Conservation (phyloP, 768 basidiomycete genomes). For the Mycena leptocephala region DNA sequence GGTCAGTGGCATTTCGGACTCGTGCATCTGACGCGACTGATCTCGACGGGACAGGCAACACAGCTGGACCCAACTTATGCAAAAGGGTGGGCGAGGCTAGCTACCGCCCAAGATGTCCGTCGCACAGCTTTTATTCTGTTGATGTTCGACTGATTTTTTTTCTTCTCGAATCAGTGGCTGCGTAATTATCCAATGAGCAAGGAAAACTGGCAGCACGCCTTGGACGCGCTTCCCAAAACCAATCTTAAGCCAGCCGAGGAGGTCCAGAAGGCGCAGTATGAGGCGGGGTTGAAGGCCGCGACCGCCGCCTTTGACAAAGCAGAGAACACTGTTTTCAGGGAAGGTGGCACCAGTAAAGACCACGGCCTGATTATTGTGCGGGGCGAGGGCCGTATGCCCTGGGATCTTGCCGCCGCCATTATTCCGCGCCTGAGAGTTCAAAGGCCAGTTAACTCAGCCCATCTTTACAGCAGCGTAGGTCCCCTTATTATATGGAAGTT, state of each 20-base stretch:
- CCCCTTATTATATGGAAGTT: neutral
- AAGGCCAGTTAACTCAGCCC: slow-evolving; percentile 9
- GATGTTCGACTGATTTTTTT: neutral
- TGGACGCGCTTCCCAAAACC: slow-evolving; percentile 28
- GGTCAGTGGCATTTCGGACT: slow-evolving; percentile 18
- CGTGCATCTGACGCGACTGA: neutral
- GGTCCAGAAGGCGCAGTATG: slow-evolving; percentile 33
- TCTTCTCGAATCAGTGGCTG: slow-evolving; percentile 16
- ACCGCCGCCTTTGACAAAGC: neutral
- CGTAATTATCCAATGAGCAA: neutral
- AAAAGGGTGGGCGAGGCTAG: slow-evolving; percentile 37
- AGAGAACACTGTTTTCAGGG: neutral
- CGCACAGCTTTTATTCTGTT: too few relatives aligned
- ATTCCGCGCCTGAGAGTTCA: slow-evolving; percentile 18
- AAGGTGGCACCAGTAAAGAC: neutral
- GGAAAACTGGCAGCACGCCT: slow-evolving; percentile 33
- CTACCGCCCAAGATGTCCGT: slow-evolving; percentile 36
- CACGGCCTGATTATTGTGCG: neutral
- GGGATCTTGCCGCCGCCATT: slow-evolving; percentile 33
- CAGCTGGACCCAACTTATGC: slow-evolving; percentile 41
- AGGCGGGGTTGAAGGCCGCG: slow-evolving; percentile 24
- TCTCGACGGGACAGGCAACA: slow-evolving; percentile 34
- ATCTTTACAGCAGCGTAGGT: slow-evolving; percentile 23
- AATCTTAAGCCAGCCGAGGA: slow-evolving; percentile 23
- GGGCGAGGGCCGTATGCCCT: slow-evolving; percentile 32